Evolutionary conservation across 2,329 filamentous ascomycete species (phyloP).

Genomic region (Phoma herbarum): DNA sequence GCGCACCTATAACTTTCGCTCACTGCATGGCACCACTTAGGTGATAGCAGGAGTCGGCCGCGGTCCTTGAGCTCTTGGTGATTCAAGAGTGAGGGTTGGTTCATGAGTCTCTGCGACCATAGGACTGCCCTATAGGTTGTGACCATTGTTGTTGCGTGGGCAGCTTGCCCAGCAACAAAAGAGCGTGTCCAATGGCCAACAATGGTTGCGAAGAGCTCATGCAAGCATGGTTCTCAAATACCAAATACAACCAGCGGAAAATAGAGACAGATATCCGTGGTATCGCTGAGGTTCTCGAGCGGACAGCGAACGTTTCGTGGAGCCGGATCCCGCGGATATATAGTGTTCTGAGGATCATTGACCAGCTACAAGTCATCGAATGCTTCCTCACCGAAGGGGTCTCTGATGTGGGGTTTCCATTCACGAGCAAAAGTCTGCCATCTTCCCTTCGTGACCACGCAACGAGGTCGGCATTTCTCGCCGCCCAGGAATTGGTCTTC

Average conservation of each 20-base stretch:
- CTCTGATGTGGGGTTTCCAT: not conserved
- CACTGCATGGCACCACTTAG: too few relatives aligned
- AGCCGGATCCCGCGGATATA: conserved; percentile 27
- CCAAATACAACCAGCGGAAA: not conserved
- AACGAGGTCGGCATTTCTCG: not conserved
- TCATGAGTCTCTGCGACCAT: too few relatives aligned
- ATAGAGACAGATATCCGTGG: not conserved
- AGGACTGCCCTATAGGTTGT: too few relatives aligned
- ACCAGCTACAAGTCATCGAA: conserved; percentile 12
- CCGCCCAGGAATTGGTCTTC: not conserved
- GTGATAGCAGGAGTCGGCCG: too few relatives aligned
- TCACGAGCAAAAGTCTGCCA: not conserved
- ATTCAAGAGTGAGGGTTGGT: too few relatives aligned
- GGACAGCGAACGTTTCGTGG: conserved; percentile 13
- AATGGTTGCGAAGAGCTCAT: not conserved
- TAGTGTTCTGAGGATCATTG: conserved; percentile 24
- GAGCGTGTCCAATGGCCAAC: not conserved
- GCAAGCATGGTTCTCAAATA: not conserved
- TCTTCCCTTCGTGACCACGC: not conserved
- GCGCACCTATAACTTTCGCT: too few relatives aligned
- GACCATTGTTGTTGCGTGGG: too few relatives aligned
- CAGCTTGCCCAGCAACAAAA: too few relatives aligned
- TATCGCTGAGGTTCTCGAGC: not conserved
- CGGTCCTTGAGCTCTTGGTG: too few relatives aligned
- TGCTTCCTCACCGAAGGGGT: not conserved